These are phyloP conservation scores for Helicostylum pulchrum DNA, from an alignment of 192 early-diverging fungal species.

Conservation along the genomic window DNA sequence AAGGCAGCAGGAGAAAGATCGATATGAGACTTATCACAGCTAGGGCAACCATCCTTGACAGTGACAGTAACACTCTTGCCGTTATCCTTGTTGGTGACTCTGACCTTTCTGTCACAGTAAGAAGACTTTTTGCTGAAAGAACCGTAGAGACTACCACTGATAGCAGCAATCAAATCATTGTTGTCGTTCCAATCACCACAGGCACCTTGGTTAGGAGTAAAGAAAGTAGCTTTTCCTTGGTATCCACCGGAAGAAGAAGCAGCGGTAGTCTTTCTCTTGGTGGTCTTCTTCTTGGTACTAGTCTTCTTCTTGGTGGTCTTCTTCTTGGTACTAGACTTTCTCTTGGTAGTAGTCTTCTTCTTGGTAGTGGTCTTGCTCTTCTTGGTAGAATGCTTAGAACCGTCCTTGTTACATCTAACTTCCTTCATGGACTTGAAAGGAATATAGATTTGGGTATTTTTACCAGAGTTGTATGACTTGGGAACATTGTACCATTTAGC, in stretches of 20 bases:
- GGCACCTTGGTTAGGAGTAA: conserved; percentile 32
- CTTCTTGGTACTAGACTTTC: neutral
- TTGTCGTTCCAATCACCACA: conserved; percentile 24
- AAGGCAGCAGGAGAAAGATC: conserved; percentile 35
- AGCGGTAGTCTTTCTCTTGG: neutral
- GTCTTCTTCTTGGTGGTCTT: neutral
- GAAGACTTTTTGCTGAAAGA: conserved; percentile 30
- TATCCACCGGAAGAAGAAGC: neutral
- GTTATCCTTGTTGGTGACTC: conserved; percentile 34
- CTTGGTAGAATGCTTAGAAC: neutral
- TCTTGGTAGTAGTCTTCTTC: neutral
- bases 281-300: neutral
- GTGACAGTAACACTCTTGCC: conserved; percentile 34
- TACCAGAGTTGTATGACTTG: neutral
- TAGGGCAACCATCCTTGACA: conserved; percentile 44
- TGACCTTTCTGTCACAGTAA: conserved; percentile 37
- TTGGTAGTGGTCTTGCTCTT: conserved; percentile 8
- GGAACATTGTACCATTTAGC: neutral
- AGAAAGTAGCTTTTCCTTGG: conserved; percentile 21
- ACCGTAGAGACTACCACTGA: conserved; percentile 31
- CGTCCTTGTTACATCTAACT: neutral
- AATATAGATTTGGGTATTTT: neutral
- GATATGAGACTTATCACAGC: conserved; percentile 32
- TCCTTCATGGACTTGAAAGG: neutral
- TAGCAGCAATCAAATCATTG: conserved; percentile 22